A percentile compares a stretch with the other conserved stretches of the same genome.
These are phyloP conservation scores for Nemania sp. DNA, from an alignment of 2,329 filamentous ascomycete genomes.

Conservation along the genomic window DNA sequence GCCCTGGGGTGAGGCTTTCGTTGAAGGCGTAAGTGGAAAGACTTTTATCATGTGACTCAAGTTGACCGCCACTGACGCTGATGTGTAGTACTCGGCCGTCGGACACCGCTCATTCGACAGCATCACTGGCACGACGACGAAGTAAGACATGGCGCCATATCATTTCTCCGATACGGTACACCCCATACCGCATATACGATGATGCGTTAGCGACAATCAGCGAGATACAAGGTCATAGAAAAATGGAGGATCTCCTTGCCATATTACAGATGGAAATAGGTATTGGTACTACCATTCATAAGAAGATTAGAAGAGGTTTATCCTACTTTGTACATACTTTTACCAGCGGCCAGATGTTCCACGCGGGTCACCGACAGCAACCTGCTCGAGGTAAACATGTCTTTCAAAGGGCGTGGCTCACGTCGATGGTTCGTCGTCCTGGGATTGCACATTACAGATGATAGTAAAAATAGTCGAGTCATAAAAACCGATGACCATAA, in stretches of 20 bases:
- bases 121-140: conserved; percentile 10
- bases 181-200: neutral
- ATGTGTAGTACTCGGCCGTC: conserved; percentile 30
- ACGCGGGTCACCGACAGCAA: neutral
- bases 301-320: neutral
- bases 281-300: neutral
- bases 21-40: conserved; percentile 30
- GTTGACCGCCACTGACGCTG: conserved; percentile 8
- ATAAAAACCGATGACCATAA: neutral
- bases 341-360: neutral
- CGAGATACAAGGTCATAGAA: neutral
- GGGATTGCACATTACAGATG: neutral
- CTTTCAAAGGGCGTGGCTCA: neutral
- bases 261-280: no score
- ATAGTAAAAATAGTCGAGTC: neutral
- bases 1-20: conserved; percentile 35
- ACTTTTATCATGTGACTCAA: neutral
- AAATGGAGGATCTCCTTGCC: neutral
- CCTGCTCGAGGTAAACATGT: neutral
- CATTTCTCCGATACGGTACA: neutral
- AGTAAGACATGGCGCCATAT: neutral
- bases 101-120: conserved; percentile 35
- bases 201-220: neutral
- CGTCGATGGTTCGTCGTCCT: neutral
- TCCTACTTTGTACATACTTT: conserved; percentile 5